Evolutionary conservation across 2,329 filamentous ascomycete genomes (phyloP).

Genomic region (Stachybotrys elegans): DNA sequence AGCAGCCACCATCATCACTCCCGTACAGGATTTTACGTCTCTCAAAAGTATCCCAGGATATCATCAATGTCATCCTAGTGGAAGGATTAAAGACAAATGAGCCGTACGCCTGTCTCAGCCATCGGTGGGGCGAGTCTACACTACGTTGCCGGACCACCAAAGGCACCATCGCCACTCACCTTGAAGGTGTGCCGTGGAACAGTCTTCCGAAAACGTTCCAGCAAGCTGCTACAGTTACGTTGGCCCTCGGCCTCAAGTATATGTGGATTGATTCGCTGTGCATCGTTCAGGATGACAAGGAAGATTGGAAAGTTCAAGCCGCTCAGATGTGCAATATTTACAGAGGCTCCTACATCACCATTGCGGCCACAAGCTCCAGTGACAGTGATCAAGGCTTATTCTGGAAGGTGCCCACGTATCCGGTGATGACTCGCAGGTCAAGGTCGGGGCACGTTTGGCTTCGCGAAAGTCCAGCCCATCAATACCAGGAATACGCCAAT

Average conservation of each 20-base stretch:
- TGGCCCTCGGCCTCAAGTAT: constrained; percentile 4
- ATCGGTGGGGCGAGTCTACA: constrained; percentile 8
- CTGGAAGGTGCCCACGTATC: background rate
- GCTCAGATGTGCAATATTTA: constrained; percentile 1
- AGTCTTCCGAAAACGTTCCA: constrained; percentile 4
- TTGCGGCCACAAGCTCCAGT: background rate
- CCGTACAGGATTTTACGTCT: constrained; percentile 5
- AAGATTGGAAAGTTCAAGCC: constrained; percentile 1
- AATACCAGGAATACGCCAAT: background rate
- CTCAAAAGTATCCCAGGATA: background rate
- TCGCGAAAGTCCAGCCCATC: constrained; percentile 5
- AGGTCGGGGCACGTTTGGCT: background rate
- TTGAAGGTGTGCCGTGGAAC: constrained; percentile 4
- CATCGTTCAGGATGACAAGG: constrained; percentile 1
- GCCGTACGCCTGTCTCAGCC: constrained; percentile 8
- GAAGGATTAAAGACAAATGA: constrained; percentile 3
- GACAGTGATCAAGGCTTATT: constrained; percentile 1
- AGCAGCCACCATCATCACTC: background rate
- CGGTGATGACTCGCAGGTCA: background rate
- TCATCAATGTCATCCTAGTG: constrained; percentile 4
- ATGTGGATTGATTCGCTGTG: background rate
- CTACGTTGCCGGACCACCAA: constrained; percentile 4
- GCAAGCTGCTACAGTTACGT: background rate
- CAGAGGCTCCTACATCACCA: background rate
- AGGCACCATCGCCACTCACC: constrained; percentile 1